phyloP scores from a whole-genome alignment of 345 rosid species.

The Tarenaya hassleriana region DNA sequence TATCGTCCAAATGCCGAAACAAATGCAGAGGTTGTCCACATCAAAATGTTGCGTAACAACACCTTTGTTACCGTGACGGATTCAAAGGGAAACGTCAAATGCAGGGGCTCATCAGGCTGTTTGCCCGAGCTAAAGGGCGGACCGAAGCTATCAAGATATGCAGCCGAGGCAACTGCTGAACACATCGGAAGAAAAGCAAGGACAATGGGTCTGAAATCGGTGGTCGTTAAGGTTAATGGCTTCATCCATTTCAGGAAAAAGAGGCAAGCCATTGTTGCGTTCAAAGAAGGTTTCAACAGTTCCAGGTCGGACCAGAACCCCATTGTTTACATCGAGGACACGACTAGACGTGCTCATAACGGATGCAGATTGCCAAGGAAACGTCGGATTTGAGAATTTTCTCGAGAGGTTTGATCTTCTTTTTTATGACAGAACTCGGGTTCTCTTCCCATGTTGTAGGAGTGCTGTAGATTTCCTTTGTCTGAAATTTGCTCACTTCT shows the following conservation, averaged over 20 bases:
- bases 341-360: constrained; percentile 74
- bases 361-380: constrained; percentile 82
- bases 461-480: not conserved
- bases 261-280: constrained; percentile 69
- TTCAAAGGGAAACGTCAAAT: constrained; percentile 65
- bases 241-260: constrained; percentile 76
- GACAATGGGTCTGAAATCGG: constrained; percentile 62
- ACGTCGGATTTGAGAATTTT: constrained; percentile 49
- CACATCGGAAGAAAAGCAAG: constrained; percentile 60
- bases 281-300: constrained; percentile 55
- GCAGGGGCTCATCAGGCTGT: constrained; percentile 54
- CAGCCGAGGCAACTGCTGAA: constrained; percentile 91
- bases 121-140: constrained; percentile 54
- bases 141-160: constrained; percentile 49
- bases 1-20: constrained; percentile 34
- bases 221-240: constrained; percentile 83
- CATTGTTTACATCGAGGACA: constrained; percentile 68
- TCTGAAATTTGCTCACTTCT: no score
- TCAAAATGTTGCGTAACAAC: constrained; percentile 65
- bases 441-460: not conserved
- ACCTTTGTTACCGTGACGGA: constrained; percentile 73
- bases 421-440: constrained; percentile 3
- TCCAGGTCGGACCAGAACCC: constrained; percentile 47
- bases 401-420: no score
- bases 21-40: constrained; percentile 60